Conservation (phyloP, 208 protist genomes). For the Crithidia expoeki region DNA sequence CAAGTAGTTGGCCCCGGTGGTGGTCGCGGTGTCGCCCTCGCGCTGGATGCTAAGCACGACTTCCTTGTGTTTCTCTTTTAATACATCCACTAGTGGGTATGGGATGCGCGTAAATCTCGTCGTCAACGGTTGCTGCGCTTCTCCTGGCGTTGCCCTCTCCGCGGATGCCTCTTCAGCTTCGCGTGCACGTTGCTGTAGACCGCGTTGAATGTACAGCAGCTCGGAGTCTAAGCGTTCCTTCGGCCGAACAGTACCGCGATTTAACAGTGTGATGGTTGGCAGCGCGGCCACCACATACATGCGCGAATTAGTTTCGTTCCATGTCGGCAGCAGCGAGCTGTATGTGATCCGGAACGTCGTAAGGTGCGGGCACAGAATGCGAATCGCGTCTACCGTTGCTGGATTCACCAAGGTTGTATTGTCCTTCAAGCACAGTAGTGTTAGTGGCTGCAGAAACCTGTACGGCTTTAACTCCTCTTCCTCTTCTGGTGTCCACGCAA, state of each 20-base stretch:
- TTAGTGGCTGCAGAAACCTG: constrained; percentile 53
- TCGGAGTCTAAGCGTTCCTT: constrained; percentile 89
- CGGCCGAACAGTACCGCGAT: constrained; percentile 73
- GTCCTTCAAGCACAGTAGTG: constrained; percentile 76
- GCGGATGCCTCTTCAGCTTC: neutral
- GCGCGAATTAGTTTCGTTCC: constrained; percentile 82
- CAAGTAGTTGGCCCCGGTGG: constrained; percentile 55
- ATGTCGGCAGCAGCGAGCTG: constrained; percentile 62
- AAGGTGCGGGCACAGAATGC: constrained; percentile 61
- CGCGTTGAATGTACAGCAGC: constrained; percentile 88
- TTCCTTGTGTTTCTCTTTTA: constrained; percentile 86
- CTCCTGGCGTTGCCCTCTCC: neutral
- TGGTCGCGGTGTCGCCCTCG: constrained; percentile 73
- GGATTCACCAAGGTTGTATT: constrained; percentile 59
- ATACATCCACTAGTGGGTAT: constrained; percentile 65
- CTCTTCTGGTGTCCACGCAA: constrained; percentile 1
- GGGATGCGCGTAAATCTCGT: neutral
- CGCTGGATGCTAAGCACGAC: constrained; percentile 78
- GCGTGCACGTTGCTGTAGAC: constrained; percentile 50
- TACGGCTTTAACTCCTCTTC: constrained; percentile 29
- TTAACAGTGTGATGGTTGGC: constrained; percentile 75
- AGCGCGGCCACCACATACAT: constrained; percentile 89
- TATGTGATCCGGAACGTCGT: constrained; percentile 83
- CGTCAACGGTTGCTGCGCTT: neutral
- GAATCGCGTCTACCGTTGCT: constrained; percentile 66